Evolutionary conservation across 192 early-diverging fungal genomes (phyloP), one percentile per base, ranked within the genome.

Genomic region (Backusella luteola): DNA sequence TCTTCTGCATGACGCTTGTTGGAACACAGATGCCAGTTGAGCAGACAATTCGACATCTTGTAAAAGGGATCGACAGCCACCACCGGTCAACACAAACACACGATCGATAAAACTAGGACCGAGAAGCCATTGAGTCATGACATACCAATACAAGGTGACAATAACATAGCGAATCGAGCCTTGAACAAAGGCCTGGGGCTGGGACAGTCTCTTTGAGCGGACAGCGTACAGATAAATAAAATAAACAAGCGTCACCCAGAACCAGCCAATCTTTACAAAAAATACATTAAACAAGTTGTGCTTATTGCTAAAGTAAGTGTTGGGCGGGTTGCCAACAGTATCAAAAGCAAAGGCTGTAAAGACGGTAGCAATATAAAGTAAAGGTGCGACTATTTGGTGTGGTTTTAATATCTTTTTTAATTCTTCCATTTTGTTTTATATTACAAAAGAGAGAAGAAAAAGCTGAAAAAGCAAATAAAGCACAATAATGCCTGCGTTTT

Each of bases 261-360:
- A 91, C 96, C 96, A 97, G 17, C 91, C 95, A 35, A 82, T 81
- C 84, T 97, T 97, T 73, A 90, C 95, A 85, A 94, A 91, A 66
- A 88, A 84, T 0, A 79, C 77, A 80, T 97, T 97, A 66, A 97
- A 81, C 67, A 90, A 73, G 83, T 95, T 95, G 53, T 84, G 81
- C 76, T 94, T 96, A 83, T 89, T 86, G 21, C 88, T 85, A 76
- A 94, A 92, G 63, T 86, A 86, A 0, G 75, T 76, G 9, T 70
- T 59, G 1, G 73, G 72, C 14, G 76, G 69, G 11, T 74, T 75
- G 8, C 63, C 66, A 7, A 81, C 46, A 14, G 29, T n/a, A 19
- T 72, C 53, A 17, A 66, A 73, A 0, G 71, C 5, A 23, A 81
- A 69, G 17, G 72, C 69, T 11, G 71, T 26, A 6, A 74, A 34